Evolutionary conservation across 495 filamentous ascomycete genomes (phyloP), one percentile per base, ranked within the genome.

Genomic region (Trichoderma erinaceum): DNA sequence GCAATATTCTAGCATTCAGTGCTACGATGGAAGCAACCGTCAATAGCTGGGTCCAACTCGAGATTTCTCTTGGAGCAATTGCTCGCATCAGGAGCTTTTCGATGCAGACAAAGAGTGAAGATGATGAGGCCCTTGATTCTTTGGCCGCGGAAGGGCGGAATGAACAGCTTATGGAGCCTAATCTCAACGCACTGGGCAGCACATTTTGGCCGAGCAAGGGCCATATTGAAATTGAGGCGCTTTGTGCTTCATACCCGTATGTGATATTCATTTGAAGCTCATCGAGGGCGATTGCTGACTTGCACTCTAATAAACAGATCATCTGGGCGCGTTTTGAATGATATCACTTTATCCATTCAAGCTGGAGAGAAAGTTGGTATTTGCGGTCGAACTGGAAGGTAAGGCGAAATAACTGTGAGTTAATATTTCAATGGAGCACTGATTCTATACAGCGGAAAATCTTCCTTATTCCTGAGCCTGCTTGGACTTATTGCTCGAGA

Each of bases 21-120:
- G 67, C 66, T 25, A 67, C 66, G 6, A 29, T 73, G 16, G 68
- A 64, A 21, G 23, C 29, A 13, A 44, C 70, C 35, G 65, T 73
- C 41, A 66, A 64, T 18, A 70, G 63, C 18, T 82, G 74, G 73
- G 78, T 78, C 0, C 41, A 70, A 27, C 70, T 83, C 4, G 81
- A 84, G 52, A 80, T 76, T 2, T 80, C 75, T 0, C 73, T 83
- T 38, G 82, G 80, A 13, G 80, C 81, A 0, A 73, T 84, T 6
- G 67, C 78, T 3, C 73, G 81, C 0, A 73, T 83, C 4, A 70
- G 71, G 66, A 50, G 66, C 11, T 74, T 77, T 63, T 7, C 35
- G 35, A 63, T 61, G 12, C 64, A 69, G 38, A 61, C 66, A 12
- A 69, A 63, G 0, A 35, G 38, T 0, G 21, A 65, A 1, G 75